Evolutionary conservation across 805 yeast species (phyloP).

Genomic region (Lachancea lanzarotensis): DNA sequence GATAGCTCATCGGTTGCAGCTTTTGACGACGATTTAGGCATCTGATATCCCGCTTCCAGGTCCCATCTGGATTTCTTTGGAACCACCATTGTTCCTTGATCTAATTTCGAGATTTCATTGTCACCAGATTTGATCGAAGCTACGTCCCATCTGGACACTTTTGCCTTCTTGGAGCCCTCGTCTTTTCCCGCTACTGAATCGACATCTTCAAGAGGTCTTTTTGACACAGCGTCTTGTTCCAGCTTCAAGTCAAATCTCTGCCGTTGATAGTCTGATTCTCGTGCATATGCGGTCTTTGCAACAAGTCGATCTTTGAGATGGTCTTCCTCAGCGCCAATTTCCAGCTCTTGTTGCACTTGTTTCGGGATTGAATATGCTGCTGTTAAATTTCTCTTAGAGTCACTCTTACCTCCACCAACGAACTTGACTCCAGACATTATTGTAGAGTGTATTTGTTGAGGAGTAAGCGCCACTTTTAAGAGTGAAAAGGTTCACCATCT

Average conservation of each 20-base stretch:
- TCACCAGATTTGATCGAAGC: background rate
- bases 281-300: slow-evolving; percentile 27
- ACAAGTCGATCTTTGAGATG: slow-evolving; percentile 23
- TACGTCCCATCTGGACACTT: slow-evolving; percentile 12
- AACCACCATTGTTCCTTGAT: background rate
- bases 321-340: slow-evolving; percentile 21
- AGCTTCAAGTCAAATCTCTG: slow-evolving; percentile 32
- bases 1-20: slow-evolving; percentile 26
- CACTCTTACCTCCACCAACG: background rate
- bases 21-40: slow-evolving; percentile 45
- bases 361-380: slow-evolving; percentile 39
- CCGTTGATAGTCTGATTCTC: slow-evolving; percentile 45
- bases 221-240: slow-evolving; percentile 24
- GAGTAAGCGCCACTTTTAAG: too few relatives aligned
- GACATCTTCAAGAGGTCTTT: slow-evolving; percentile 12
- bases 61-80: slow-evolving; percentile 32
- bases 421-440: slow-evolving; percentile 1
- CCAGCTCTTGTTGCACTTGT: slow-evolving; percentile 26
- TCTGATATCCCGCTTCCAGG: slow-evolving; percentile 37
- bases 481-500: background rate
- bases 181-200: background rate
- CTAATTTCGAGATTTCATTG: too few relatives aligned
- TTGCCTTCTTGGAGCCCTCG: background rate
- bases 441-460: too few relatives aligned
- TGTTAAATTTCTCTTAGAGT: slow-evolving; percentile 23